These are phyloP conservation scores for Gaultheria prostrata DNA, from an alignment of 148 eudicot genomes.

Conservation along the genomic window DNA sequence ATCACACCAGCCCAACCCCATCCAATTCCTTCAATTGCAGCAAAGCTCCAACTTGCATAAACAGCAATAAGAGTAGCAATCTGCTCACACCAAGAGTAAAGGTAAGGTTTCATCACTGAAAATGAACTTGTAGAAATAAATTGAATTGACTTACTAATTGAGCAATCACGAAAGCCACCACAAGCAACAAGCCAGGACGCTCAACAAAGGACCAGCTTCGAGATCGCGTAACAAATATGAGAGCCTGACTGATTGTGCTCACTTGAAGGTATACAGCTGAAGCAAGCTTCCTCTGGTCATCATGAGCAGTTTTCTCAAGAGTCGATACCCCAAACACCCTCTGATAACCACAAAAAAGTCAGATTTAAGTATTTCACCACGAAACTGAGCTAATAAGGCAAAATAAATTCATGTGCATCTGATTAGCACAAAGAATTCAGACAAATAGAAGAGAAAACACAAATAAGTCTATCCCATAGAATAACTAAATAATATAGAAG, in stretches of 20 bases:
- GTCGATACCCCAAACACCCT: conserved; percentile 80
- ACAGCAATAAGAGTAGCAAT: conserved; percentile 95
- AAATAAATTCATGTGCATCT: neutral
- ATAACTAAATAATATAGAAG: too few relatives aligned
- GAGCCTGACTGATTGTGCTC: conserved; percentile 96
- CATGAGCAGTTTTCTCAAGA: conserved; percentile 66
- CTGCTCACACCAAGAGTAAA: conserved; percentile 31
- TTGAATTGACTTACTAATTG: conserved; percentile 60
- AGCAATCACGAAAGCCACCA: conserved; percentile 75
- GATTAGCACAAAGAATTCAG: neutral
- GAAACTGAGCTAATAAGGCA: neutral
- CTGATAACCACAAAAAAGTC: conserved; percentile 32
- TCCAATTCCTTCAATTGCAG: conserved; percentile 96
- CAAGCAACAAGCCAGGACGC: conserved; percentile 82
- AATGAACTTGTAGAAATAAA: neutral
- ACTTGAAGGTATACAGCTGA: conserved; percentile 98
- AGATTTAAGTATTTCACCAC: neutral
- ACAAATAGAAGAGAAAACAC: neutral
- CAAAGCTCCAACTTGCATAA: conserved; percentile 94
- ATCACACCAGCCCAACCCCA: conserved; percentile 99
- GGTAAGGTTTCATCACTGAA: neutral
- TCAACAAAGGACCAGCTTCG: conserved; percentile 91
- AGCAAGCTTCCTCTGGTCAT: conserved; percentile 75
- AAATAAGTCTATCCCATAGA: too few relatives aligned
- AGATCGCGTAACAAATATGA: conserved; percentile 94